A percentile compares a stretch with the other conserved stretches of the same genome.
Conservation (phyloP, 352 stramenopile genomes). For the Phytophthora citricola region DNA sequence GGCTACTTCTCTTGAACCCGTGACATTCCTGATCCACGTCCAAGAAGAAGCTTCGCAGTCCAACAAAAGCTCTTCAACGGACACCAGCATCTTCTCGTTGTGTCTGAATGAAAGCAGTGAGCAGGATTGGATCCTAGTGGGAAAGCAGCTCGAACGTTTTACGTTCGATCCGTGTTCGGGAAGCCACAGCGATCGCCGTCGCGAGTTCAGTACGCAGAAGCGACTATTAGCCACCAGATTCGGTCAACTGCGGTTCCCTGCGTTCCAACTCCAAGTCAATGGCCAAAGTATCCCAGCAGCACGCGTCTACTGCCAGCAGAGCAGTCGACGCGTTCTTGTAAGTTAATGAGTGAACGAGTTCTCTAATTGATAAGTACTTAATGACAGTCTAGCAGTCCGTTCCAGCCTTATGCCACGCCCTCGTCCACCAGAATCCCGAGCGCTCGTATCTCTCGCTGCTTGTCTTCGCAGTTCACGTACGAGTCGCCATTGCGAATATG, state of each 20-base stretch:
- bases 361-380: slow-evolving; percentile 34
- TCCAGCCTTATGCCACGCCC: slow-evolving; percentile 23
- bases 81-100: slow-evolving; percentile 36
- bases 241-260: slow-evolving; percentile 58
- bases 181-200: slow-evolving; percentile 14
- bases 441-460: slow-evolving; percentile 60
- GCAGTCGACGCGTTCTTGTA: slow-evolving; percentile 45
- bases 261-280: slow-evolving; percentile 50
- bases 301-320: slow-evolving; percentile 51
- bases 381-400: neutral
- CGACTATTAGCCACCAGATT: slow-evolving; percentile 53
- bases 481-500: slow-evolving; percentile 88
- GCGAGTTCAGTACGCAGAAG: slow-evolving; percentile 51
- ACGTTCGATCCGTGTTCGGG: slow-evolving; percentile 20
- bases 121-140: slow-evolving; percentile 72
- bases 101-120: slow-evolving; percentile 61
- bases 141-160: slow-evolving; percentile 66
- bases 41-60: slow-evolving; percentile 25
- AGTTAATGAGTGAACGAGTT: slow-evolving; percentile 13
- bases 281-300: slow-evolving; percentile 25
- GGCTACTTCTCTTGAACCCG: slow-evolving; percentile 42
- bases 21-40: slow-evolving; percentile 58
- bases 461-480: slow-evolving; percentile 73
- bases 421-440: slow-evolving; percentile 57
- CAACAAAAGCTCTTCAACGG: slow-evolving; percentile 3